A percentile compares a stretch with the other conserved stretches of the same genome.
phyloP scores from a whole-genome alignment of 2,329 filamentous ascomycete species.

The Pseudogymnoascus sp. region DNA sequence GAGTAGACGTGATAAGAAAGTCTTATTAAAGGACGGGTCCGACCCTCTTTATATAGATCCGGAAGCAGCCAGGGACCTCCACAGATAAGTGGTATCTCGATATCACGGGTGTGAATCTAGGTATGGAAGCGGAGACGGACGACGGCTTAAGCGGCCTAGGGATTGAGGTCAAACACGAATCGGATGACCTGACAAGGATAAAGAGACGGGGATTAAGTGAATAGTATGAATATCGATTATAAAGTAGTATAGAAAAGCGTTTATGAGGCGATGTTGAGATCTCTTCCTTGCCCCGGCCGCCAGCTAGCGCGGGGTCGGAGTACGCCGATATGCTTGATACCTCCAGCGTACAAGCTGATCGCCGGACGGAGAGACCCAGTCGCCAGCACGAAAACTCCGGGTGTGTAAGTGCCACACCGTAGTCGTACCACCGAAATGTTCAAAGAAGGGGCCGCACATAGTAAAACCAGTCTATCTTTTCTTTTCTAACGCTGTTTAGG shows the following conservation, averaged over 20 bases:
- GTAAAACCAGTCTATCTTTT: not conserved
- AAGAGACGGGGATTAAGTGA: conserved; percentile 1
- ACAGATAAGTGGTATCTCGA: not conserved
- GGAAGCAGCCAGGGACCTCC: not conserved
- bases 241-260: not conserved
- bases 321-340: conserved; percentile 8
- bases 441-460: not conserved
- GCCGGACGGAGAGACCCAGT: not conserved
- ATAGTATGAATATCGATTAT: not conserved
- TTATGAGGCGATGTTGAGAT: conserved; percentile 7
- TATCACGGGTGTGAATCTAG: not conserved
- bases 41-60: conserved; percentile 7
- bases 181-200: not conserved
- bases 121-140: conserved; percentile 3
- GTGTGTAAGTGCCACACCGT: not conserved
- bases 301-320: conserved; percentile 4
- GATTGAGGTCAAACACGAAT: not conserved
- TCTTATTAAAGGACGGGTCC: not conserved
- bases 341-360: not conserved
- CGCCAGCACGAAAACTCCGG: not conserved
- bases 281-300: not conserved
- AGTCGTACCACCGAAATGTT: not conserved
- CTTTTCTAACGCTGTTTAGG: not conserved
- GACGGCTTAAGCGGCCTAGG: not conserved
- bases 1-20: not conserved